These are phyloP conservation scores for Pelargonium fulgidum DNA, from an alignment of 441 rosid species.

Conservation along the genomic window DNA sequence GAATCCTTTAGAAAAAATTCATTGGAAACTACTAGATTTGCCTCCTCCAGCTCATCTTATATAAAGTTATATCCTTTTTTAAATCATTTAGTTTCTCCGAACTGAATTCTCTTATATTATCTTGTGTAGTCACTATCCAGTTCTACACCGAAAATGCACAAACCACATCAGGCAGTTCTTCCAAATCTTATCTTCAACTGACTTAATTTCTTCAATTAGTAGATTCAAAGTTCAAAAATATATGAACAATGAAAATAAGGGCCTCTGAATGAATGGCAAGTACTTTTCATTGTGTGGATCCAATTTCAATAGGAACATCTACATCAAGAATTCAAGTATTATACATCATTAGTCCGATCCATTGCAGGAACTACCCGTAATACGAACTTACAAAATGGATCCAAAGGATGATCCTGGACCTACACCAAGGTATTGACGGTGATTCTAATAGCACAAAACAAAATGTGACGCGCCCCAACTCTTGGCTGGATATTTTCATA, in stretches of 20 bases:
- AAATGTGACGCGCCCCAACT: not conserved
- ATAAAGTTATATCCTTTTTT: not conserved
- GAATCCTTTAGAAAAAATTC: not conserved
- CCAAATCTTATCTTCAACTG: not conserved
- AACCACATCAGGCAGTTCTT: not conserved
- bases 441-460: no score
- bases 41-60: not conserved
- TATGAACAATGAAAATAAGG: no score
- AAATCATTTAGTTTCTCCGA: not conserved
- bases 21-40: not conserved
- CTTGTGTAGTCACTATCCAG: not conserved
- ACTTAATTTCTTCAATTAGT: not conserved
- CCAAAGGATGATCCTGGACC: no score
- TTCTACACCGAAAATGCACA: not conserved
- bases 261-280: no score
- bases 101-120: not conserved
- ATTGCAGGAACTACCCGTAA: not conserved
- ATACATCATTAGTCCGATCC: no score
- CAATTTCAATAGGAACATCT: no score
- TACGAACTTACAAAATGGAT: no score
- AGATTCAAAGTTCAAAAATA: no score
- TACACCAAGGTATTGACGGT: no score
- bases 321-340: no score
- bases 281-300: no score
- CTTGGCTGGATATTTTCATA: not conserved